Conservation (phyloP, 331 rosid genomes). For the Dryas integrifolia region DNA sequence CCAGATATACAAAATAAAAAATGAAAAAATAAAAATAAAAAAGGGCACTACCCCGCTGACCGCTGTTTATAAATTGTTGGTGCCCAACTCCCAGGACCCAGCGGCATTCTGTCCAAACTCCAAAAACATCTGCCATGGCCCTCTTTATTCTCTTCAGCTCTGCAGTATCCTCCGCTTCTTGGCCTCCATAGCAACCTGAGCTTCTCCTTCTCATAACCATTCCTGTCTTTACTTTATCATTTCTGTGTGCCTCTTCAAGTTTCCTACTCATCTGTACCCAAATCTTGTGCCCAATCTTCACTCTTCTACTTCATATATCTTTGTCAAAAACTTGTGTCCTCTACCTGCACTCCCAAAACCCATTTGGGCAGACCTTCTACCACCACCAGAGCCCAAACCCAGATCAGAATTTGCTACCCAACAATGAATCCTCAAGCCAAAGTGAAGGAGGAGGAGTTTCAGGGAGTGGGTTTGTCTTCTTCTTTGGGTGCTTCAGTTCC, state of each 20-base stretch:
- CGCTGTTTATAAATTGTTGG: neutral
- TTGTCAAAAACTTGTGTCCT: neutral
- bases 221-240: neutral
- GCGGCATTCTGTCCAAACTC: neutral
- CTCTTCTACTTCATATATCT: neutral
- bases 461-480: too few species aligned
- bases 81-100: too few species aligned
- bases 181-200: neutral
- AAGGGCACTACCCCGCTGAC: too few species aligned
- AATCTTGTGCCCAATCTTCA: neutral
- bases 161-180: neutral
- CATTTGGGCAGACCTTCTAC: conserved; percentile 2
- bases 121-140: neutral
- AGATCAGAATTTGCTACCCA: neutral
- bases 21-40: neutral
- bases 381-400: conserved; percentile 19
- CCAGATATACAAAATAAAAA: too few species aligned
- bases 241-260: neutral
- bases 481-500: conserved; percentile 24
- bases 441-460: conserved; percentile 36
- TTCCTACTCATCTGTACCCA: neutral
- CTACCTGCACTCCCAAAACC: conserved; percentile 9
- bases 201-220: neutral
- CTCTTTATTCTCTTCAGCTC: neutral
- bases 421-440: conserved; percentile 39